Base-by-base conservation (phyloP, 2,329 filamentous ascomycete species). In the Sordariomycetes sp. region DNA sequence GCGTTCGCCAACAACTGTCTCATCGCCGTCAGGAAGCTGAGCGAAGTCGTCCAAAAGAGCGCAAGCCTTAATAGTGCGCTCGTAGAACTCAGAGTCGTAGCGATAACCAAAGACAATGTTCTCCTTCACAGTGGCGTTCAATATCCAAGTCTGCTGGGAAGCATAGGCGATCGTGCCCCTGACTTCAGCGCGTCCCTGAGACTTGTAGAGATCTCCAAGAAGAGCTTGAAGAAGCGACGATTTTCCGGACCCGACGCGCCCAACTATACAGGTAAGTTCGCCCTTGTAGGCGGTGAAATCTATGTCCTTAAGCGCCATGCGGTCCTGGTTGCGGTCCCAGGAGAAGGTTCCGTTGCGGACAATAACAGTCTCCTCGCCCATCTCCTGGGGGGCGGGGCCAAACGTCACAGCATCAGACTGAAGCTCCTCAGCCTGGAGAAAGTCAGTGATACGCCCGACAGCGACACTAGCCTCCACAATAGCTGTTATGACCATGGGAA, bases 401-500 rank as follows among this genome's bases (percentile, higher is more conserved):
- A 75, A 58, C 11, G 70, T 63, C 14, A 98, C 80, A 8, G 92
- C 90, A 57, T 95, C 82, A 1, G 73, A 59, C 55, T 98, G 92
- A 21, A 98, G 66, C 57, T 98, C 92, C 48, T 96, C 90, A 1
- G 92, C 85, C 1, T 68, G 75, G 39, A 98, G 76, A 58, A 86
- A 98, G 24, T 79, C 72, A 1, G 87, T 92, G 44, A 98, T 67
- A 49, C 92, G 84, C 19, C 75, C 76, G 16, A 93, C 86, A 17
- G 92, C 92, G 36, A 98, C 92, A n/a, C 78, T 85, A 9, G 92
- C 88, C 58, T 98, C 92, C 21, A 98, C 87, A 42, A 98, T 86
- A 6, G 90, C 82, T 1, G 88, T 94, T 46, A 98, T 96, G 24
- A 98, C 88, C 88, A 98, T 96, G 7, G 92, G 92, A 20, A 98